Conservation (phyloP, 352 stramenopile species). For the Globisporangium uncinulatum region DNA sequence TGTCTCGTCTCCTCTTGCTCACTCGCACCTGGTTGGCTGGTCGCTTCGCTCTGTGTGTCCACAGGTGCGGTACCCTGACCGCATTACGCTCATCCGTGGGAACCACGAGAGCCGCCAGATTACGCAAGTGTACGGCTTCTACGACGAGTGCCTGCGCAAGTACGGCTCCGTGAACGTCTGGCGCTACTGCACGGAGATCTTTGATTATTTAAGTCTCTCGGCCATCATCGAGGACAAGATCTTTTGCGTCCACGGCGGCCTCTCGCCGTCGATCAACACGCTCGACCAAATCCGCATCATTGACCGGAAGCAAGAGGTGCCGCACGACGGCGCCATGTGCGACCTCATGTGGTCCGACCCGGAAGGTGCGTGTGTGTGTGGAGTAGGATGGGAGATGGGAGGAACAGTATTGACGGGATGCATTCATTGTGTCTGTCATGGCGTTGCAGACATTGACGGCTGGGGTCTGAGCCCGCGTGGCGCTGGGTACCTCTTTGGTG, state of each 20-base stretch:
- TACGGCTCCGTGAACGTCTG: slow-evolving; percentile 90
- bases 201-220: too few species aligned
- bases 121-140: slow-evolving; percentile 74
- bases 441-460: slow-evolving; percentile 70
- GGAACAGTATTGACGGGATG: too few species aligned
- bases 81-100: not conserved
- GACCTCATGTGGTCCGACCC: slow-evolving; percentile 88
- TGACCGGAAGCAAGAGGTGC: slow-evolving; percentile 72
- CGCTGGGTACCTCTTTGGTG: slow-evolving; percentile 98
- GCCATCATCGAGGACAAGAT: slow-evolving; percentile 52
- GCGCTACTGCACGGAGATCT: slow-evolving; percentile 20
- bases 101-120: slow-evolving; percentile 1
- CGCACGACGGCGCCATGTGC: slow-evolving; percentile 55
- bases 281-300: slow-evolving; percentile 96
- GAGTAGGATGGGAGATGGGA: too few species aligned
- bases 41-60: too few species aligned
- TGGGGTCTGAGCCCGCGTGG: slow-evolving; percentile 97
- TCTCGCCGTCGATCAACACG: slow-evolving; percentile 95
- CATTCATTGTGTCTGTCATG: too few species aligned
- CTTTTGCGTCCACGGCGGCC: slow-evolving; percentile 95
- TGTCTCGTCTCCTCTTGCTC: not conserved
- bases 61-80: not conserved
- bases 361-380: slow-evolving; percentile 17
- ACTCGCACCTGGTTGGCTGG: not conserved
- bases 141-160: slow-evolving; percentile 97